Evolutionary conservation across 768 basidiomycete genomes (phyloP).

Genomic region (Suillus americanus): DNA sequence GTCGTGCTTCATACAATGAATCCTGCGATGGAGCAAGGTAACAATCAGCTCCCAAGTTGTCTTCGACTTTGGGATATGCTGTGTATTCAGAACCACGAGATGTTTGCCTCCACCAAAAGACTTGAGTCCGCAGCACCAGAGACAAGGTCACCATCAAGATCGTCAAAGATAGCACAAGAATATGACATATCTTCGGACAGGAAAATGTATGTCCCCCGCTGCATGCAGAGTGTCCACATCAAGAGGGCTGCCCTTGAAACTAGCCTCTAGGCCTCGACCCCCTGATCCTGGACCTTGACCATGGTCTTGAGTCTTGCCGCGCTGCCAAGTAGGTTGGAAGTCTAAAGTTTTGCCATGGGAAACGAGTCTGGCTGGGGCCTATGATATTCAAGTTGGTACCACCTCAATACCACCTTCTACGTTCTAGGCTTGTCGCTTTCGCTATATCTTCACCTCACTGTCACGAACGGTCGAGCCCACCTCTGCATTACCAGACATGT

Average conservation of each 20-base stretch:
- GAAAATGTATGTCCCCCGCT: no score
- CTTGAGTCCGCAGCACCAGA: background rate
- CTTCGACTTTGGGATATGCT: background rate
- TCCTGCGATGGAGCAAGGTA: slow-evolving; percentile 13
- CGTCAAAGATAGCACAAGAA: slow-evolving; percentile 68
- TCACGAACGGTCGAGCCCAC: slow-evolving; percentile 35
- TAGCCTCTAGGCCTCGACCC: no score
- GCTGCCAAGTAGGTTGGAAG: no score
- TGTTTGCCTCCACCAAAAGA: background rate
- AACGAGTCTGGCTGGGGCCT: no score
- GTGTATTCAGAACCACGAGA: background rate
- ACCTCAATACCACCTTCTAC: slow-evolving; percentile 98
- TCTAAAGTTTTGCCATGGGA: no score
- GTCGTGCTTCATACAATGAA: slow-evolving; percentile 48
- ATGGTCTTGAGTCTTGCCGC: no score
- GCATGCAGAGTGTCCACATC: no score
- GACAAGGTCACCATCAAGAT: slow-evolving; percentile 56
- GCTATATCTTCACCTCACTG: slow-evolving; percentile 73
- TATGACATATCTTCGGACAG: slow-evolving; percentile 69
- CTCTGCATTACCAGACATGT: slow-evolving; percentile 56
- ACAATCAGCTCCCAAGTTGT: background rate
- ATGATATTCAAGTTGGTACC: no score
- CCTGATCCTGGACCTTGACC: no score
- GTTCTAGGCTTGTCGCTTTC: slow-evolving; percentile 98
- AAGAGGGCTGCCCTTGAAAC: no score